Evolutionary conservation across 106 monocot species (phyloP), one percentile per base, ranked within the genome.

Genomic region (Agapanthus africanus): DNA sequence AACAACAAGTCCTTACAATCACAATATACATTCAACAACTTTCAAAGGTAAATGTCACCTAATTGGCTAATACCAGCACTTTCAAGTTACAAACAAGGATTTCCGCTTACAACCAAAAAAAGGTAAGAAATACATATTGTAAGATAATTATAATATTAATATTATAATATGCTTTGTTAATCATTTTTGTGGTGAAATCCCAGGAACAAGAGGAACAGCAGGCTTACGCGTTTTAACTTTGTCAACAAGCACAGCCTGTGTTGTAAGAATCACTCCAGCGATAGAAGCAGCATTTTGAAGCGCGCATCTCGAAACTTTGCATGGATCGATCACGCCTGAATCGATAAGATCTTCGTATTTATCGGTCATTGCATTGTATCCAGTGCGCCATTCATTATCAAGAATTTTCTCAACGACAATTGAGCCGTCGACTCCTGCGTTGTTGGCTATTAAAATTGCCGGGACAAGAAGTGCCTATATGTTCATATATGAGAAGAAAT

Each of bases 261-360:
- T 85, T 32, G 74, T 84, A 65, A 99, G 90, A 73, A 99, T 70
- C 35, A 90, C 46, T 7, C 99, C 90, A 35, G 99, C 88, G 22
- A 99, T 73, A 19, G 99, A 99, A 35, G 99, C 84, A 27, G 93
- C 92, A 71, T 93, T 99, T 57, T 90, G 89, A 14, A 99, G 90
- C 57, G 93, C 99, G 30, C 99, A 93, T 50, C 87, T 82, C n/a
- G 83, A 79, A 46, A 92, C 99, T 65, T 63, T 90, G 44, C 82
- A 90, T 37, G 99, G 89, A 74, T 99, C 99, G n/a, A 93, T 71
- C 18, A 99, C 85, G 25, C 99, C 99, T 66, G 79, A 68, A 41
- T 70, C 25, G 28, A 99, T 62, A 68, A 99, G 81, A 72, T 99
- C 81, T 74, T 87, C 90, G 35, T 79, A 90, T 4, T 76, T 61